These are phyloP conservation scores for Stevia rebaudiana DNA, from an alignment of 140 eudicot genomes.

Conservation along the genomic window DNA sequence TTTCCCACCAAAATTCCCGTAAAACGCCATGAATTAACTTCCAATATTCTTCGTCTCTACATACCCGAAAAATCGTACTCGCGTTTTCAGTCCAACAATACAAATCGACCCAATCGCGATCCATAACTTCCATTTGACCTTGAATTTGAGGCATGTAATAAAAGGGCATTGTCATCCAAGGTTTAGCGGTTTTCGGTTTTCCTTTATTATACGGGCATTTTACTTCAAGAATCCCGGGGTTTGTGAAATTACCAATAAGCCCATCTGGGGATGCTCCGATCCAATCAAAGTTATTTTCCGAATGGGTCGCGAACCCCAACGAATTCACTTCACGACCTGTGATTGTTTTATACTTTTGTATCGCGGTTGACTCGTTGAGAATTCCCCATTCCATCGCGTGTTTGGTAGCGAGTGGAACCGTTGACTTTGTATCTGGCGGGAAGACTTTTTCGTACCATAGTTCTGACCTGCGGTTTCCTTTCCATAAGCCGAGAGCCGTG, in stretches of 20 bases:
- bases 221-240: slow-evolving; percentile 77
- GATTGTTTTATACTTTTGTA: slow-evolving; percentile 65
- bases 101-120: slow-evolving; percentile 84
- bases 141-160: slow-evolving; percentile 95
- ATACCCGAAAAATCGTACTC: slow-evolving; percentile 68
- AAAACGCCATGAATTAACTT: slow-evolving; percentile 60
- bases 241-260: slow-evolving; percentile 50
- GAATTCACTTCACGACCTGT: slow-evolving; percentile 75
- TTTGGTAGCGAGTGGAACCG: slow-evolving; percentile 21
- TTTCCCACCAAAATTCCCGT: slow-evolving; percentile 95
- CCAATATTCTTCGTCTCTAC: slow-evolving; percentile 73
- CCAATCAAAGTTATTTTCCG: slow-evolving; percentile 62
- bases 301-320: slow-evolving; percentile 62
- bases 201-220: slow-evolving; percentile 88
- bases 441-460: slow-evolving; percentile 85
- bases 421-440: slow-evolving; percentile 27
- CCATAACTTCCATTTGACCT: slow-evolving; percentile 92
- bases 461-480: slow-evolving; percentile 74
- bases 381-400: slow-evolving; percentile 90
- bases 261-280: slow-evolving; percentile 94
- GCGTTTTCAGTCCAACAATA: slow-evolving; percentile 89
- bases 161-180: slow-evolving; percentile 72
- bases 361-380: slow-evolving; percentile 55
- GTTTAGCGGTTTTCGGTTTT: slow-evolving; percentile 56
- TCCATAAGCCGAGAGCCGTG: slow-evolving; percentile 93